A percentile compares a stretch with the other conserved stretches of the same genome.
These are phyloP conservation scores for Papiliotrema terrestris DNA, from an alignment of 1,284 basidiomycete species.

Conservation along the genomic window DNA sequence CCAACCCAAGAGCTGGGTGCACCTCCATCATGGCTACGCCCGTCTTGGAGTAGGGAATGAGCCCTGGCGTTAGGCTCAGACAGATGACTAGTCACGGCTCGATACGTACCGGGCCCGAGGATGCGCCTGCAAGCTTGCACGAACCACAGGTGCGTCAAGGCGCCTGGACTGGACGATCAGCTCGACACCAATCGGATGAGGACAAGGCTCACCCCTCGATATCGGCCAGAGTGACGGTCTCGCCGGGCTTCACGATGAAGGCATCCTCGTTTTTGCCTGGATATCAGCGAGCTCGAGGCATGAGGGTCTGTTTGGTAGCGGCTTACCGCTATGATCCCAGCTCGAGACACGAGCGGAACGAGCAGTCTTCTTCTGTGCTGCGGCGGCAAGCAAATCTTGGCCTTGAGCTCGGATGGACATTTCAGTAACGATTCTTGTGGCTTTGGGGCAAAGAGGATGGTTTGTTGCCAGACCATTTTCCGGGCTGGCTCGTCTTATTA, in stretches of 20 bases:
- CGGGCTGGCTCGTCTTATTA: too few relatives aligned
- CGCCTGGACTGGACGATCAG: constrained; percentile 1
- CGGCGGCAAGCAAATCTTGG: constrained; percentile 5
- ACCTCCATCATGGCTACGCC: constrained; percentile 5
- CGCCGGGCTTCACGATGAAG: neutral
- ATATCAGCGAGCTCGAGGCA: too few relatives aligned
- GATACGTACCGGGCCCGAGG: neutral
- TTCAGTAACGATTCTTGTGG: too few relatives aligned
- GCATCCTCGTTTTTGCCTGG: constrained; percentile 4
- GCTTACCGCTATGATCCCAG: constrained; percentile 2
- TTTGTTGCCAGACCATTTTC: too few relatives aligned
- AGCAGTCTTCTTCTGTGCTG: constrained; percentile 50
- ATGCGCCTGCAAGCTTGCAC: neutral
- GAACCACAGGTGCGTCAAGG: constrained; percentile 2
- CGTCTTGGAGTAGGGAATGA: constrained; percentile 1
- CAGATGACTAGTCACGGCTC: neutral
- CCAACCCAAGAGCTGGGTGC: neutral
- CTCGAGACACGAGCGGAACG: constrained; percentile 13
- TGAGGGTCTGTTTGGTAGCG: too few relatives aligned
- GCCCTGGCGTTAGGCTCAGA: neutral
- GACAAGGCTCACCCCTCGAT: neutral
- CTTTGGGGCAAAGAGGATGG: too few relatives aligned
- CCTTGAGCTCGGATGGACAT: neutral
- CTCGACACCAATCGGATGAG: neutral
- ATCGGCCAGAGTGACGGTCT: neutral